Evolutionary conservation across 2,329 filamentous ascomycete genomes (phyloP), one percentile per base, ranked within the genome.

Genomic region (Metarhizium rileyi): DNA sequence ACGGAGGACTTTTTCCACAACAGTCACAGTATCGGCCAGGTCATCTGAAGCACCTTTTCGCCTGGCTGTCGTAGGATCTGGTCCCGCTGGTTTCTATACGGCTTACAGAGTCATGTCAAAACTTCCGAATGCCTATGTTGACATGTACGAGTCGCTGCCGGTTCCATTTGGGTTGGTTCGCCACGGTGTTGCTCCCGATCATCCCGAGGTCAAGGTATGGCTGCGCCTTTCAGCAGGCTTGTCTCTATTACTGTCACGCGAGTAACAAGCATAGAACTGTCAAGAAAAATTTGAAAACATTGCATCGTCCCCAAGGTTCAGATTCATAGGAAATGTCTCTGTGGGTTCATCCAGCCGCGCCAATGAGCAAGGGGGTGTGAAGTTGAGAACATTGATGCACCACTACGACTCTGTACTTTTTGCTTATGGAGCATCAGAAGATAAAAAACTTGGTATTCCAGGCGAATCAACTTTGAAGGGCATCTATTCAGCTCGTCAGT

Each of bases 111-210:
- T 95, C 49, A 84, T 97, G 75, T 78, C 80, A 48, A 87, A 83
- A 60, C 75, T 93, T 35, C 74, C 82, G 22, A 73, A 83, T 62
- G 83, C 84, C 0, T 76, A 79, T 46, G 78, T 98, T 22, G 91
- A 97, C 67, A 97, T 98, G 91, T 98, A 95, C 63, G 93, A 98
- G 69, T 82, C 88, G 26, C 71, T 97, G 36, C 93, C 93, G 0
- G 90, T 95, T 4, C 93, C 93, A 0, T 98, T 88, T 63, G 93
- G 93, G 1, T 76, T 98, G 49, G 90, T 95, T 46, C 78, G 93
- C 49, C 95, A 93, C 62, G 93, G 93, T 8, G 93, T 98, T 51
- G 94, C 93, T n/a, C 93, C 93, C 5, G 93, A 98, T 65, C 93
- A 98, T 68, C 91, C 93, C 0, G 91, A 98, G 70, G 93, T 98